Evolutionary conservation across 139 green algal genomes (phyloP).

Genomic region (Coelastrella sp.): DNA sequence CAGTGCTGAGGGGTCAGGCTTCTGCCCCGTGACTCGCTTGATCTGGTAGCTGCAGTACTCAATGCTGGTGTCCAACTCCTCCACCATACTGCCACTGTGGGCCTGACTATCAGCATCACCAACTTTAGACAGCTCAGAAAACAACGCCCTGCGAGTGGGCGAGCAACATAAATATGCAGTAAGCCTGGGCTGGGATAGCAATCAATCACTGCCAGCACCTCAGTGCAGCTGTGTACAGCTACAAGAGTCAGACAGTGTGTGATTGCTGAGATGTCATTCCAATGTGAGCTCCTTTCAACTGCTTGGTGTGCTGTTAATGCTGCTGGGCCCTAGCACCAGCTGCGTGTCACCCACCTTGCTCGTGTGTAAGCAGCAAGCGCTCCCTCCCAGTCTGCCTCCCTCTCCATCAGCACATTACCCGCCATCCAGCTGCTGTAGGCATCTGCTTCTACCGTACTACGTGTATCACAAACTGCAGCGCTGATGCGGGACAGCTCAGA

Average conservation of each 20-base stretch:
- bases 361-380: slow-evolving; percentile 80
- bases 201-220: too few species aligned
- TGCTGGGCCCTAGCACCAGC: neutral
- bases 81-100: slow-evolving; percentile 81
- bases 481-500: slow-evolving; percentile 71
- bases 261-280: too few species aligned
- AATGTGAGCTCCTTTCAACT: too few species aligned
- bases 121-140: slow-evolving; percentile 82
- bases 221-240: too few species aligned
- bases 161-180: neutral
- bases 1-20: slow-evolving; percentile 50
- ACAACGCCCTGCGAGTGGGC: slow-evolving; percentile 73
- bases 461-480: slow-evolving; percentile 64
- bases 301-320: neutral
- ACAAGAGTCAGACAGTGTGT: too few species aligned
- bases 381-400: slow-evolving; percentile 80
- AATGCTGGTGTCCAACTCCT: slow-evolving; percentile 87
- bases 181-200: neutral
- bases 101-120: slow-evolving; percentile 79
- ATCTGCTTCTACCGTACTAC: slow-evolving; percentile 88
- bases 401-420: slow-evolving; percentile 85
- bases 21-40: slow-evolving; percentile 52
- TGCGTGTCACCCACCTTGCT: slow-evolving; percentile 67
- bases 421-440: slow-evolving; percentile 86
- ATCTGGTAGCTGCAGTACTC: slow-evolving; percentile 93